Percentiles rank a stretch among this genome's conserved stretches.
Evolutionary conservation across 2,329 filamentous ascomycete genomes (phyloP).

Genomic region (Penicillium psychrosexuale): DNA sequence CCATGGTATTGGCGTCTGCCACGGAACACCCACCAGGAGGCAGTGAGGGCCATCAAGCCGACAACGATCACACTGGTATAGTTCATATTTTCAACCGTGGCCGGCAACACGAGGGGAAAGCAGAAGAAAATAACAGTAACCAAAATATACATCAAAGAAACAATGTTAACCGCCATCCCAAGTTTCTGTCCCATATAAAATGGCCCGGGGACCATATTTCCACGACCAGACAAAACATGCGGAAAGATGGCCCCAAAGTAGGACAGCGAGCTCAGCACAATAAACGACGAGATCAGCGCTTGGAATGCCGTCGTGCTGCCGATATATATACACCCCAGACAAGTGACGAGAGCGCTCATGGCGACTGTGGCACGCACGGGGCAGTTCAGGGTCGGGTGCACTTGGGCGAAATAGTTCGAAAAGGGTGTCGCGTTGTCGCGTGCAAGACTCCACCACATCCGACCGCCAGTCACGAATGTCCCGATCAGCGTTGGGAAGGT

Average conservation of each 20-base stretch:
- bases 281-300: conserved; percentile 61
- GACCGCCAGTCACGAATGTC: conserved; percentile 54
- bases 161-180: conserved; percentile 52
- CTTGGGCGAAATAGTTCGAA: conserved; percentile 45
- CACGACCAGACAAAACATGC: conserved; percentile 49
- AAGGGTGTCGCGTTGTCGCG: conserved; percentile 58
- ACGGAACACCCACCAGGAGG: conserved; percentile 35
- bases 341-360: conserved; percentile 50
- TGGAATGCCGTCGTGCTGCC: conserved; percentile 65
- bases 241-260: conserved; percentile 64
- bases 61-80: conserved; percentile 44
- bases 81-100: conserved; percentile 52
- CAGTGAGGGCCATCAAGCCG: conserved; percentile 35
- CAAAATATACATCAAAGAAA: conserved; percentile 57
- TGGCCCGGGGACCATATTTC: conserved; percentile 53
- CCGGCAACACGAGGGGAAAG: conserved; percentile 53
- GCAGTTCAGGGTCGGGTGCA: conserved; percentile 48
- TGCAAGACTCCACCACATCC: conserved; percentile 60
- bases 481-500: conserved; percentile 53
- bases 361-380: conserved; percentile 57
- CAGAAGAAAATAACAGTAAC: conserved; percentile 64
- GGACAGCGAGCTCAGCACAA: conserved; percentile 54
- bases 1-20: conserved; percentile 33
- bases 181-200: conserved; percentile 54
- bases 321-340: conserved; percentile 63